Evolutionary conservation across 2,329 filamentous ascomycete genomes (phyloP), one percentile per base, ranked within the genome.

Genomic region (Fusarium compactum): DNA sequence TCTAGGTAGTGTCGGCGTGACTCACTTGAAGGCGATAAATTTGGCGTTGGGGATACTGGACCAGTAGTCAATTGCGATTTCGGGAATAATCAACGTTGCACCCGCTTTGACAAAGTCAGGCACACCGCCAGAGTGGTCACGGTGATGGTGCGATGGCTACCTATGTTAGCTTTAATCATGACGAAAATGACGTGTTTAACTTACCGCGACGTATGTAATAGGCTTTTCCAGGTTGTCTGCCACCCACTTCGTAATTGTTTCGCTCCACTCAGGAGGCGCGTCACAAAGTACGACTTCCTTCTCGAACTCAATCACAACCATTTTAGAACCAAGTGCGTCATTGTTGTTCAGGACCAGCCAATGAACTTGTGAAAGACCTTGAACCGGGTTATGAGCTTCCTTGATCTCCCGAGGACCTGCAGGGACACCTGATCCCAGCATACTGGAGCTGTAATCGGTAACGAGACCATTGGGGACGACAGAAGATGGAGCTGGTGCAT

Each of bases 271-370:
- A 1, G 56, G 62, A 3, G 69, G 62, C 0, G 69, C 69, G 32
- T 72, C 69, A 2, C 65, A 65, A 2, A 72, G 62, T 40, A 70
- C 64, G 0, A 70, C 58, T 4, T 70, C 57, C 1, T 53, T 50
- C n/a, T 72, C 58, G 40, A 72, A 70, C 48, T 67, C 69, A 10
- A 72, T 46, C 3, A 72, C 47, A 10, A 70, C 47, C 25, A 72
- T 59, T 9, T 72, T 72, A 0, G 67, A 55, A 0, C 69, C 62
- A 11, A 70, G 32, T 4, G 52, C 56, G 3, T 55, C 44, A 0
- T 18, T 41, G 9, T 58, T 43, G 20, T 72, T 54, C 1, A 70
- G 6, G 6, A 72, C 40, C 2, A 72, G 27, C 69, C 69, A 72
- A 12, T 67, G 47, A 5, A 70, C 32, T 9, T 60, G 50, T 1